Conservation (phyloP, 75 land plant species). For the Selaginella moellendorffii region DNA sequence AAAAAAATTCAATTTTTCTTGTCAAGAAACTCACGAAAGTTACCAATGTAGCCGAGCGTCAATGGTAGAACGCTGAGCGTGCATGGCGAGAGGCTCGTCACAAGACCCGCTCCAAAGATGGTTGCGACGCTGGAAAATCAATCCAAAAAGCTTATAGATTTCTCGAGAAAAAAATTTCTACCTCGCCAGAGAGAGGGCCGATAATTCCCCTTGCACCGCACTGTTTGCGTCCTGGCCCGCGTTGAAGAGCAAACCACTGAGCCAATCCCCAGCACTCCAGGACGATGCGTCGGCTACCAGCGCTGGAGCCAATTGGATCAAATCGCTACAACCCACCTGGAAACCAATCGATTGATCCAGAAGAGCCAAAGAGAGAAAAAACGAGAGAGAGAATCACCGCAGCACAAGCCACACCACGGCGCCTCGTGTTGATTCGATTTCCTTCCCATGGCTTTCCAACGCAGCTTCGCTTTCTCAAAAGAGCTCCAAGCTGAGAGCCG, state of each 20-base stretch:
- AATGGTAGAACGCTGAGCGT: slow-evolving; percentile 93
- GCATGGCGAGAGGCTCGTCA: slow-evolving; percentile 97
- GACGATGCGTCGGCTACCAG: slow-evolving; percentile 16
- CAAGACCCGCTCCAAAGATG: slow-evolving; percentile 96
- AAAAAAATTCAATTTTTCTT: background rate
- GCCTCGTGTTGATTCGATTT: too few relatives aligned
- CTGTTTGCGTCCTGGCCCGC: slow-evolving; percentile 90
- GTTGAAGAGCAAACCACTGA: slow-evolving; percentile 54
- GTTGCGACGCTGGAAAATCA: slow-evolving; percentile 52
- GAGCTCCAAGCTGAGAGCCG: too few relatives aligned
- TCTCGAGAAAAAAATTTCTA: slow-evolving; percentile 12
- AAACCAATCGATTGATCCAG: too few relatives aligned
- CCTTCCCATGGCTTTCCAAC: too few relatives aligned
- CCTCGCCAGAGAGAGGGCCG: slow-evolving; percentile 73
- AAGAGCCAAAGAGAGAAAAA: too few relatives aligned
- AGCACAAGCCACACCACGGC: too few relatives aligned
- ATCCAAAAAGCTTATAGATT: background rate
- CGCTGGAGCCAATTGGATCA: too few relatives aligned
- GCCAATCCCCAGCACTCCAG: slow-evolving; percentile 45
- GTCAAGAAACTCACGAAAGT: background rate
- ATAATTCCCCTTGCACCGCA: slow-evolving; percentile 71
- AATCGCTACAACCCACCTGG: too few relatives aligned
- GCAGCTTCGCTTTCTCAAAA: too few relatives aligned
- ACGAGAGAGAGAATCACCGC: too few relatives aligned
- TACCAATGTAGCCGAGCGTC: slow-evolving; percentile 99